phyloP scores from a whole-genome alignment of 139 green algal genomes.

The Trebouxia sp. region DNA sequence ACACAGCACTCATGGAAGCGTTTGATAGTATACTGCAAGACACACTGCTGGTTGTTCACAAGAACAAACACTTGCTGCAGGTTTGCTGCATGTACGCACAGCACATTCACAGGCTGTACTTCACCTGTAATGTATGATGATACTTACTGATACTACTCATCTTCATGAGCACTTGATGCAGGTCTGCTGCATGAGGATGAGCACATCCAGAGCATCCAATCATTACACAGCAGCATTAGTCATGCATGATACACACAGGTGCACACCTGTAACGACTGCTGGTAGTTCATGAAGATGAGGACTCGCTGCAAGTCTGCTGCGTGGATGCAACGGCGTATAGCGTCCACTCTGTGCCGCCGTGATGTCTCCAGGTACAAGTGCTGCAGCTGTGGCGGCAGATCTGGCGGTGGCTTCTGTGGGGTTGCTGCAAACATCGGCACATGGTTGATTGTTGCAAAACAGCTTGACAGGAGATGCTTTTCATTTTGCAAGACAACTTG shows the following conservation, averaged over 20 bases:
- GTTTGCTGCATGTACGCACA: slow-evolving; percentile 79
- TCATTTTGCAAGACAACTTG: too few relatives aligned
- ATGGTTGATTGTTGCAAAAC: background rate
- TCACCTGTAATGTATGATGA: too few relatives aligned
- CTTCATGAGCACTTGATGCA: background rate
- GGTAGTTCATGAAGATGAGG: slow-evolving; percentile 98
- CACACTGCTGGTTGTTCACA: slow-evolving; percentile 92
- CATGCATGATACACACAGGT: background rate
- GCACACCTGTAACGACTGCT: slow-evolving; percentile 72
- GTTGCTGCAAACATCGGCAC: slow-evolving; percentile 1
- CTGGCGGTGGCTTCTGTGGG: slow-evolving; percentile 45
- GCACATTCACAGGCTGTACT: too few relatives aligned
- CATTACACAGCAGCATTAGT: background rate
- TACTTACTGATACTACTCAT: too few relatives aligned
- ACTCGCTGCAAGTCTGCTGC: slow-evolving; percentile 68
- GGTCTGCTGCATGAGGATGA: background rate
- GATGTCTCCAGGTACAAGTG: slow-evolving; percentile 62
- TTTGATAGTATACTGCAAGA: too few relatives aligned
- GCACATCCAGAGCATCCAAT: background rate
- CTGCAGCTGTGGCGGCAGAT: slow-evolving; percentile 67
- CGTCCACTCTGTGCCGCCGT: slow-evolving; percentile 77
- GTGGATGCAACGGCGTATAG: slow-evolving; percentile 76
- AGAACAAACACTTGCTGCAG: slow-evolving; percentile 81
- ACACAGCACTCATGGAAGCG: too few relatives aligned
- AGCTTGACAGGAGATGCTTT: background rate